Evolutionary conservation across 768 basidiomycete species (phyloP).

Genomic region (Tylopilus subfusipes): DNA sequence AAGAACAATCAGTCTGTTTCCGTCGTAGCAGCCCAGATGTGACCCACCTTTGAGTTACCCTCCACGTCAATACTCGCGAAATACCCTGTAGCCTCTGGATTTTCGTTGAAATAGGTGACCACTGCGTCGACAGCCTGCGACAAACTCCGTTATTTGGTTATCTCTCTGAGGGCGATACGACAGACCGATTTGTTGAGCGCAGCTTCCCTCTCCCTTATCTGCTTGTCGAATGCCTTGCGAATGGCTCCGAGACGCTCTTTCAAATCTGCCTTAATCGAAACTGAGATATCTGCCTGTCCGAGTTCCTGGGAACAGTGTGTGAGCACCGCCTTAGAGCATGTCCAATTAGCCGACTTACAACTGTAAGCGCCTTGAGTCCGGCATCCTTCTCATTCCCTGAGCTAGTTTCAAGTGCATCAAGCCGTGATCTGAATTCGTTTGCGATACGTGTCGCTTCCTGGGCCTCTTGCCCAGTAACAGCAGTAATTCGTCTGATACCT

Average conservation of each 20-base stretch:
- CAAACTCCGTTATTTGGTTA: not conserved
- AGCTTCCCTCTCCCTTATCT: constrained; percentile 77
- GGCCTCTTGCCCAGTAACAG: constrained; percentile 93
- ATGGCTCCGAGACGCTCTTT: constrained; percentile 67
- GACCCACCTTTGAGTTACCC: constrained; percentile 77
- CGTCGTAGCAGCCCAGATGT: not conserved
- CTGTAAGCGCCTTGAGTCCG: constrained; percentile 76
- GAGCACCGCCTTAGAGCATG: not conserved
- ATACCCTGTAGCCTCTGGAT: constrained; percentile 66
- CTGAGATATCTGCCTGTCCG: constrained; percentile 83
- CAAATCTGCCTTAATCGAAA: constrained; percentile 75
- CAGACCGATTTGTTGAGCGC: constrained; percentile 73
- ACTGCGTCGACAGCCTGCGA: constrained; percentile 67
- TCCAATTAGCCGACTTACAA: constrained; percentile 46
- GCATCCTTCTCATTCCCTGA: constrained; percentile 80
- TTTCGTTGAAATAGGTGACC: constrained; percentile 70
- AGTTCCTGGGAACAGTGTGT: constrained; percentile 67
- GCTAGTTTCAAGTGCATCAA: constrained; percentile 58
- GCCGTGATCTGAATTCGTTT: constrained; percentile 53
- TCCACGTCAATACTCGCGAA: constrained; percentile 70
- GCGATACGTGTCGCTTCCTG: constrained; percentile 73
- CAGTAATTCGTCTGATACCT: constrained; percentile 92
- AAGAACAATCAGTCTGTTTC: not conserved
- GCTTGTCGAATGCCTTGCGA: constrained; percentile 82
- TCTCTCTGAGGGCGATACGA: not conserved